Base-by-base conservation (phyloP, 208 protist species). In the Leishmania aethiopica region DNA sequence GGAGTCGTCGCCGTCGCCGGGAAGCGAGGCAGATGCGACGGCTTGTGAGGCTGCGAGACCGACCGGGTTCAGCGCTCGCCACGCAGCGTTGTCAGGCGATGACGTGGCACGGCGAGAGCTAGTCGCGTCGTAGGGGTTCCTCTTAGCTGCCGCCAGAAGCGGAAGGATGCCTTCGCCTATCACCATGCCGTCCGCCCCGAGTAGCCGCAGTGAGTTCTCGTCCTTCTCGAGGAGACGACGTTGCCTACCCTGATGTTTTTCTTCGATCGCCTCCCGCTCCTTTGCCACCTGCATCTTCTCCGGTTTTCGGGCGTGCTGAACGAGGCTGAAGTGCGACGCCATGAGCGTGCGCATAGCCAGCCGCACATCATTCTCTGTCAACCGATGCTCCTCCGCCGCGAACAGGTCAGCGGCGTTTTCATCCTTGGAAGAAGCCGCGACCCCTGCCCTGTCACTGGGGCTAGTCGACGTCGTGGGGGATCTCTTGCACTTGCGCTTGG, bases 271-370 rank as follows among this genome's bases (percentile, higher is more conserved):
- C 70, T 37, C 42, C 77, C 87, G 85, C 72, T 92, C 81, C 57
- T 88, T 88, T 57, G 87, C 86, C 8, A 90, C 59, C 55, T 85
- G 79, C 45, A 59, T 55, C 62, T 90, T 86, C 69, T 88, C 84
- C 76, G 73, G 51, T 42, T 15, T 74, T 28, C 45, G 37, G 51
- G 86, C 80, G 62, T 83, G 79, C 25, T 79, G 84, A 40, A 70
- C 42, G 59, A 72, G 62, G 13, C 87, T 70, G 62, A 95, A 85
- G 81, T 97, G 90, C 37, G 84, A 66, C 47, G 83, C 75, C 93
- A 97, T 97, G 73, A 97, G 80, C 71, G 87, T 66, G 8, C 93
- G 93, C 86, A 97, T 95, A 7, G 90, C 91, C 1, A 97, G 77
- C n/a, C 93, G 86, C 55, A 88, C 91, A 74, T 97, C 93, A 59